These are phyloP conservation scores for Filobasidium uniguttulatum DNA, from an alignment of 1,284 basidiomycete genomes.

Conservation along the genomic window DNA sequence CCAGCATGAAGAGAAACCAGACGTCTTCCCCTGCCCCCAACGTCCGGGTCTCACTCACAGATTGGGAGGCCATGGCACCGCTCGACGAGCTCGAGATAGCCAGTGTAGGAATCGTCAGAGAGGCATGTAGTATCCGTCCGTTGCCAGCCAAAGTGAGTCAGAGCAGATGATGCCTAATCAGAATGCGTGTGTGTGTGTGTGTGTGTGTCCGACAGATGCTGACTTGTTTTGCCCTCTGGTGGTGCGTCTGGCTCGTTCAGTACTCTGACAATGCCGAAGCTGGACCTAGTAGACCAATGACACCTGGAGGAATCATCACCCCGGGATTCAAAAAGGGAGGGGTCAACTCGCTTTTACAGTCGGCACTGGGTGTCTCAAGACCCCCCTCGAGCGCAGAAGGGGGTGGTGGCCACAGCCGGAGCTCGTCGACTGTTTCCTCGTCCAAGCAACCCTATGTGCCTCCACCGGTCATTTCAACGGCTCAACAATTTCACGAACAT, in stretches of 20 bases:
- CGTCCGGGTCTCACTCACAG: constrained; percentile 46
- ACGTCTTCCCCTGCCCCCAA: constrained; percentile 10
- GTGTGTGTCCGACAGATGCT: too few species aligned
- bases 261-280: constrained; percentile 8
- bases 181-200: too few species aligned
- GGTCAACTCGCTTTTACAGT: constrained; percentile 5
- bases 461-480: constrained; percentile 48
- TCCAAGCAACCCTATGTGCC: constrained; percentile 53
- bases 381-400: too few species aligned
- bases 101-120: constrained; percentile 53
- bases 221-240: too few species aligned
- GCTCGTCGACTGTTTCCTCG: constrained; percentile 38
- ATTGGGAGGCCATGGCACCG: constrained; percentile 74
- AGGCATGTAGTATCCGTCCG: constrained; percentile 47
- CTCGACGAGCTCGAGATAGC: constrained; percentile 54
- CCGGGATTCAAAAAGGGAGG: not conserved
- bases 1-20: constrained; percentile 1
- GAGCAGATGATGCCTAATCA: not conserved
- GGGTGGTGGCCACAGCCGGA: constrained; percentile 27
- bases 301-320: not conserved
- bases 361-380: constrained; percentile 3
- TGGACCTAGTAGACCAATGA: constrained; percentile 7
- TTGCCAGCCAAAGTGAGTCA: constrained; percentile 56
- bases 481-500: constrained; percentile 92
- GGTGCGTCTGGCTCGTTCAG: too few species aligned